phyloP scores from a whole-genome alignment of 2,329 filamentous ascomycete genomes.

The Calonectria fujianensis region DNA sequence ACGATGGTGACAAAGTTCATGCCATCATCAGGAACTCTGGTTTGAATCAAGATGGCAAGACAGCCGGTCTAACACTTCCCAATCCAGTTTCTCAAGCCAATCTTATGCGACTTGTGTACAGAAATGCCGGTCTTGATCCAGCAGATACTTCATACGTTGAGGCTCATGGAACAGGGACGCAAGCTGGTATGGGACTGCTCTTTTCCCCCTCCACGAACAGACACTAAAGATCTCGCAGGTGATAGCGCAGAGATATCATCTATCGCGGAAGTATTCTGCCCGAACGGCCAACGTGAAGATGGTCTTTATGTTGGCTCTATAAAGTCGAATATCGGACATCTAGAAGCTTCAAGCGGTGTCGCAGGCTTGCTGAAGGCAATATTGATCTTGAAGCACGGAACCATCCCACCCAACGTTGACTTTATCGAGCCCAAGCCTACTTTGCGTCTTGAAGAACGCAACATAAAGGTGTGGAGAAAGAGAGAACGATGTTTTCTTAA shows the following conservation, averaged over 20 bases:
- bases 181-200: slow-evolving; percentile 32
- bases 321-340: slow-evolving; percentile 44
- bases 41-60: slow-evolving; percentile 40
- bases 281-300: slow-evolving; percentile 3
- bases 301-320: slow-evolving; percentile 42
- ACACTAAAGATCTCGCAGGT: slow-evolving; percentile 29
- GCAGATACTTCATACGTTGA: slow-evolving; percentile 51
- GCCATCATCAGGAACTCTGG: slow-evolving; percentile 59
- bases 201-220: not conserved
- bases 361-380: slow-evolving; percentile 42
- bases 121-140: slow-evolving; percentile 48
- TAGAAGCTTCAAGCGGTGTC: slow-evolving; percentile 44
- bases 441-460: slow-evolving; percentile 33
- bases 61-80: slow-evolving; percentile 63
- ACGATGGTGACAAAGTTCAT: slow-evolving; percentile 60
- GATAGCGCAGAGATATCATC: slow-evolving; percentile 44
- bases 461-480: slow-evolving; percentile 28
- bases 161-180: slow-evolving; percentile 50
- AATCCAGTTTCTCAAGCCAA: slow-evolving; percentile 56
- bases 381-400: slow-evolving; percentile 40
- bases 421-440: slow-evolving; percentile 40
- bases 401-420: slow-evolving; percentile 40
- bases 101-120: slow-evolving; percentile 58
- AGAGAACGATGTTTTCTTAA: not conserved
- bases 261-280: slow-evolving; percentile 43